Base-by-base conservation (phyloP, 2,329 filamentous ascomycete genomes). In the Nothophaeocryptopus gaeumannii region DNA sequence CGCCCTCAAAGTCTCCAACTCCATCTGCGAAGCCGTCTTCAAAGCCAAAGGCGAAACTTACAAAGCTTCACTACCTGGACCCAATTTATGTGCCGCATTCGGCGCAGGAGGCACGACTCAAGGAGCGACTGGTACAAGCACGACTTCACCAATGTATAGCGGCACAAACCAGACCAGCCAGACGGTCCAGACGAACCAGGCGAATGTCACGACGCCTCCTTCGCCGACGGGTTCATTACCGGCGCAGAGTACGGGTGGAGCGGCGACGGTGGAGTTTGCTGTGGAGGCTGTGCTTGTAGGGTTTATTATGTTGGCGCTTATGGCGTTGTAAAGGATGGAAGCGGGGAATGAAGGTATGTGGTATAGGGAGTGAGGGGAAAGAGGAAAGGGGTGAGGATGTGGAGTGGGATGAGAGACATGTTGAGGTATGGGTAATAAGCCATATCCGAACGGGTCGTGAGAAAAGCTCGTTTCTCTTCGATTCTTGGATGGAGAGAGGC, bases 1-100 rank as follows among this genome's bases (percentile, higher is more conserved):
- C 8, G 39, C 49, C 14, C 15, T 52, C 10, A 36, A 37, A 32
- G 39, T 50, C 13, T 50, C 56, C 40, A 57, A 50, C 45, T 39
- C 53, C 29, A 53, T 64, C 52, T 66, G 63, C 55, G 48, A 38
- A 14, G 48, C 54, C 8, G 59, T 58, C 8, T 53, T 64, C 37
- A 41, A 38, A 14, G 38, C 54, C 12, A 50, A 51, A 15, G 53
- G 55, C 39, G 46, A 61, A 45, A 48, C 41, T 3, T 62, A 53
- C 49, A 48, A 49, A 20, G 39, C 47, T 4, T 31, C 48, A 5
- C 26, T 42, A 14, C 29, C 44, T 36, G 51, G 39, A 14, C 46
- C 55, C 12, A 45, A 58, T 30, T 50, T 53, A 20, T 60, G 58
- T 51, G 35, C 45, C 48, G 45, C 45, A 36, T 20, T 44, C 13